Percentiles rank a stretch among this genome's conserved stretches.
Conservation (phyloP, 2,329 filamentous ascomycete genomes). For the Alternaria atra region DNA sequence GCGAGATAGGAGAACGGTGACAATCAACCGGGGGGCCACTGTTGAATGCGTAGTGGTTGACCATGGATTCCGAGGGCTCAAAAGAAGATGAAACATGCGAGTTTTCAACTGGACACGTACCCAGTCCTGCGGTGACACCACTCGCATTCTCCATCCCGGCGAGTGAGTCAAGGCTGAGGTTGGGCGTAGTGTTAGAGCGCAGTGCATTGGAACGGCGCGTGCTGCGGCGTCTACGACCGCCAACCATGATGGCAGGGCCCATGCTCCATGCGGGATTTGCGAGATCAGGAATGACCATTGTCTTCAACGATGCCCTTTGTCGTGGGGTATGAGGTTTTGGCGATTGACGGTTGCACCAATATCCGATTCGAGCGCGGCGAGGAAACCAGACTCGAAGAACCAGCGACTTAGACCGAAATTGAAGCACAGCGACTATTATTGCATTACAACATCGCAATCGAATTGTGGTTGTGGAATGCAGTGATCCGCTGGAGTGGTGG, state of each 20-base stretch:
- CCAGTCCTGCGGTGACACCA: slow-evolving; percentile 1
- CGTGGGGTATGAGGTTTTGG: background rate
- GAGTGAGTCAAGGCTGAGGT: slow-evolving; percentile 13
- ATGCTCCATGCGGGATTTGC: slow-evolving; percentile 7
- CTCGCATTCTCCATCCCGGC: slow-evolving; percentile 10
- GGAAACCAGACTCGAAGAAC: background rate
- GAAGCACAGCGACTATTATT: background rate
- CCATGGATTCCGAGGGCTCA: slow-evolving; percentile 5
- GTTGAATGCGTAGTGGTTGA: slow-evolving; percentile 8
- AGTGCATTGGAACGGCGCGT: slow-evolving; percentile 25
- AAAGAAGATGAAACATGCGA: slow-evolving; percentile 10
- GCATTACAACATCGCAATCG: background rate
- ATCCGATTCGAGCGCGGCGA: background rate
- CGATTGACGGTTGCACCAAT: background rate
- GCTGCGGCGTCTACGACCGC: slow-evolving; percentile 31
- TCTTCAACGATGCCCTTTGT: background rate
- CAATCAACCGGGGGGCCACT: slow-evolving; percentile 7
- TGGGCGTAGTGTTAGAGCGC: slow-evolving; percentile 27
- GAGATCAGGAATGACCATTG: slow-evolving; percentile 7
- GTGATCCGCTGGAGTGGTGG: background rate
- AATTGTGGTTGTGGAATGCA: background rate
- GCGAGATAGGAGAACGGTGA: background rate
- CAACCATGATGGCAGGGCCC: slow-evolving; percentile 20
- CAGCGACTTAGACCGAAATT: background rate
- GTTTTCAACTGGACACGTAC: slow-evolving; percentile 9